A percentile compares a stretch with the other conserved stretches of the same genome.
Evolutionary conservation across 768 basidiomycete genomes (phyloP).

Genomic region (Mycena venus): DNA sequence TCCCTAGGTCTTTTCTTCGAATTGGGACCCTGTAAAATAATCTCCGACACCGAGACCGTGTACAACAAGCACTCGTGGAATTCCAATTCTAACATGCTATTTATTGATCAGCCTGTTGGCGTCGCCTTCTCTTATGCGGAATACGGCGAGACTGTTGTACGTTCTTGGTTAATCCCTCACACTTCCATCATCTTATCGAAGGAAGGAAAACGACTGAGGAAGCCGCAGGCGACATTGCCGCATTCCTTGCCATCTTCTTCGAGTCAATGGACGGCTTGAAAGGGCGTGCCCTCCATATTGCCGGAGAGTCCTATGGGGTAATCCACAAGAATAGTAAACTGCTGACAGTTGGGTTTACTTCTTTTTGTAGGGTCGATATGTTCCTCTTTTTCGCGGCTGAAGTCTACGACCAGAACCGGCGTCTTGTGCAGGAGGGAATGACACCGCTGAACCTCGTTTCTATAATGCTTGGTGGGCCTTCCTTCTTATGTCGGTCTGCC

Average conservation of each 20-base stretch:
- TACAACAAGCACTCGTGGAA: conserved; percentile 65
- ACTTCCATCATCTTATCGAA: conserved; percentile 49
- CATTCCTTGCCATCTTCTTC: conserved; percentile 69
- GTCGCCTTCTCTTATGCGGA: conserved; percentile 64
- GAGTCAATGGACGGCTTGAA: conserved; percentile 66
- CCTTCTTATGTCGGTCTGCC: too few species aligned
- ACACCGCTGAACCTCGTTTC: conserved; percentile 65
- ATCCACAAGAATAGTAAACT: conserved; percentile 11
- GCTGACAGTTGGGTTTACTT: not conserved
- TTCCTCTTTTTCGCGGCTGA: conserved; percentile 64
- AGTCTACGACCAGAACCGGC: conserved; percentile 62
- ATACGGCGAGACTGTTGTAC: conserved; percentile 37
- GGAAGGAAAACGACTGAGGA: conserved; percentile 64
- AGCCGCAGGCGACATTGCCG: conserved; percentile 67
- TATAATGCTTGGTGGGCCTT: conserved; percentile 58
- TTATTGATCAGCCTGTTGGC: conserved; percentile 59
- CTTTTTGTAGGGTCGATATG: conserved; percentile 58
- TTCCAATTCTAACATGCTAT: conserved; percentile 60
- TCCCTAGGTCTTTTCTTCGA: conserved; percentile 67
- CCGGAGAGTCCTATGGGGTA: conserved; percentile 68
- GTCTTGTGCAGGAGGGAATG: conserved; percentile 55
- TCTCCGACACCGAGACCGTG: conserved; percentile 53
- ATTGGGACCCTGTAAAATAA: conserved; percentile 65
- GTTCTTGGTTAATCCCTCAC: conserved; percentile 42
- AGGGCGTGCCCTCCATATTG: conserved; percentile 59